These are phyloP conservation scores for Tetrastigma voinierianum DNA, from an alignment of 164 flowering plant species.

Conservation along the genomic window DNA sequence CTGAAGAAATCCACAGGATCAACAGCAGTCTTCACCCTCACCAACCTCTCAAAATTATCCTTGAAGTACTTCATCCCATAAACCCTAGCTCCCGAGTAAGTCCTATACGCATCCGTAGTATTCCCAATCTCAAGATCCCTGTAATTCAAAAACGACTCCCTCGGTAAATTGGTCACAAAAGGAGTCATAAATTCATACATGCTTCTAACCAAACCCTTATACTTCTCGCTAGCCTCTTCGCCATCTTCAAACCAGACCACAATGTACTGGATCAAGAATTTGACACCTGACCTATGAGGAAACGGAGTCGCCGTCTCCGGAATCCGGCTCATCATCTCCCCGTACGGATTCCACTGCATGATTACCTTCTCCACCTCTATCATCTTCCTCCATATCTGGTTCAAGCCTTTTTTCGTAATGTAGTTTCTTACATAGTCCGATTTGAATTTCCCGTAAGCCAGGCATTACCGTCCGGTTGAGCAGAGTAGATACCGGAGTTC, in stretches of 20 bases:
- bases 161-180: conserved; percentile 25
- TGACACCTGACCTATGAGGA: conserved; percentile 31
- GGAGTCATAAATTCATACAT: conserved; percentile 29
- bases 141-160: conserved; percentile 33
- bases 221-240: conserved; percentile 4
- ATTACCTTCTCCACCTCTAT: conserved; percentile 9
- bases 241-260: conserved; percentile 22
- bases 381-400: conserved; percentile 28
- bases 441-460: conserved; percentile 24
- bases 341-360: conserved; percentile 29
- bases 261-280: conserved; percentile 30
- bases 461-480: conserved; percentile 20
- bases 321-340: conserved; percentile 31
- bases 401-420: conserved; percentile 16
- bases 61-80: conserved; percentile 42
- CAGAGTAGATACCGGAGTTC: conserved; percentile 10
- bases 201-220: conserved; percentile 27
- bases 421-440: conserved; percentile 27
- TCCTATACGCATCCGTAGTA: conserved; percentile 5
- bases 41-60: conserved; percentile 34
- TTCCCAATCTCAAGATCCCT: conserved; percentile 39
- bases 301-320: conserved; percentile 28
- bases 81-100: conserved; percentile 18
- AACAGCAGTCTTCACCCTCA: conserved; percentile 22
- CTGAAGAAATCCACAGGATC: conserved; percentile 41